Evolutionary conservation across 495 filamentous ascomycete species (phyloP), one percentile per base, ranked within the genome.

Genomic region (Podospora australis): DNA sequence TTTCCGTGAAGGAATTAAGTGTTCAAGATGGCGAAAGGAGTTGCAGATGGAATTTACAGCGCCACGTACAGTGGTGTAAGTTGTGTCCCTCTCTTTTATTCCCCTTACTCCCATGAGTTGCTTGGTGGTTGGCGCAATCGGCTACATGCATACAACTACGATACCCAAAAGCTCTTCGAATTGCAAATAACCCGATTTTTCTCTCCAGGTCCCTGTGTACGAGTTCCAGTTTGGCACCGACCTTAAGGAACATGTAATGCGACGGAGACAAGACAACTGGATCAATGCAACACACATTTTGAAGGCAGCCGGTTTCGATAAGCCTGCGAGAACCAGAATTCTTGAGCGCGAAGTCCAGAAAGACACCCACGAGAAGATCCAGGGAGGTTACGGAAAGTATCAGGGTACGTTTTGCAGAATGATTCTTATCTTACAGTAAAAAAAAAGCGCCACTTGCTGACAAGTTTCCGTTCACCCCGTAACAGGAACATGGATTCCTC

Each of bases 351-450:
- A 98, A 55, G 91, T 98, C 1, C 92, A 98, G 63, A 95, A 95
- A 64, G 91, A 90, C 8, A 74, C 83, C 7, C 92, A 98, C 68
- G 91, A 97, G 68, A 98, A 98, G 69, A 86, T 98, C 2, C 92
- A 98, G 59, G 92, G 92, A 52, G 92, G 92, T 19, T 98, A 97
- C 67, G 92, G 92, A 45, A 98, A 97, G 79, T 98, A 96, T 56
- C 92, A 98, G 72, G 90, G 90, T 87, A 55, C 42, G 64, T 32
- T 20, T 20, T 32, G 19, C 23, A 17, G 3, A n/a, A n/a, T n/a
- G n/a, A n/a, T n/a, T n/a, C 25, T 23, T 26, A 4, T 7, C n/a
- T 23, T 19, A 2, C 17, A 22, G 6, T 3, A 13, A 19, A 1
- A 16, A 6, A 2, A 6, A 3, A 6, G 32, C 19, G 6, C 3